phyloP scores from a whole-genome alignment of 768 basidiomycete species.

The Leccinum broughii region DNA sequence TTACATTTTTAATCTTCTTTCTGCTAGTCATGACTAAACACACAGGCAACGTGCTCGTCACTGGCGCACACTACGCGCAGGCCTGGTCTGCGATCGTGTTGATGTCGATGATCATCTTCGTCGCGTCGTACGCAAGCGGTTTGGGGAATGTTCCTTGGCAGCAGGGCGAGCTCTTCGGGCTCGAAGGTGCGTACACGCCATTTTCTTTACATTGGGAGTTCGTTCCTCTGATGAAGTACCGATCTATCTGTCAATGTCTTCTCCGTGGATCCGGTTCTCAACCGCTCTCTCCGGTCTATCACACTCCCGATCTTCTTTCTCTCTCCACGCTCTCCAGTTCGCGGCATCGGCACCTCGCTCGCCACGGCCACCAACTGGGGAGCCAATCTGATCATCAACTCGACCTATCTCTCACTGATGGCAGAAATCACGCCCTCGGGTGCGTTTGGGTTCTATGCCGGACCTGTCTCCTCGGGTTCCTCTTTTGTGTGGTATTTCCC shows the following conservation, averaged over 20 bases:
- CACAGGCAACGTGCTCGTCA: slow-evolving; percentile 60
- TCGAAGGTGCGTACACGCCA: slow-evolving; percentile 52
- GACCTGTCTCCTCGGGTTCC: slow-evolving; percentile 63
- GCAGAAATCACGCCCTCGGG: slow-evolving; percentile 69
- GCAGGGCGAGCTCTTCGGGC: slow-evolving; percentile 79
- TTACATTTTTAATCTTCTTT: neutral
- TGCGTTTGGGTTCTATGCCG: slow-evolving; percentile 77
- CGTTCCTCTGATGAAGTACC: neutral
- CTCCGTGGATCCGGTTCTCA: neutral
- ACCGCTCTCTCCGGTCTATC: neutral
- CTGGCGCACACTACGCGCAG: slow-evolving; percentile 56
- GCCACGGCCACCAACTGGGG: slow-evolving; percentile 80
- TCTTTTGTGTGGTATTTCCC: slow-evolving; percentile 77
- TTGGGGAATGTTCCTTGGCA: slow-evolving; percentile 86
- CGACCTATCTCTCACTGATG: slow-evolving; percentile 83
- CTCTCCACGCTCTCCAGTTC: slow-evolving; percentile 41
- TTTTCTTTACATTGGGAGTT: neutral
- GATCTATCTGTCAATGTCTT: neutral
- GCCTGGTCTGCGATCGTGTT: slow-evolving; percentile 69
- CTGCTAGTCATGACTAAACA: slow-evolving; percentile 54
- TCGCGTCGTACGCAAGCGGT: slow-evolving; percentile 78
- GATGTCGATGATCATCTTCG: slow-evolving; percentile 82
- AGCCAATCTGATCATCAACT: slow-evolving; percentile 71
- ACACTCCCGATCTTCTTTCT: neutral
- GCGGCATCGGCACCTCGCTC: slow-evolving; percentile 76